Evolutionary conservation across 331 rosid species (phyloP).

Genomic region (Acacia pycnantha): DNA sequence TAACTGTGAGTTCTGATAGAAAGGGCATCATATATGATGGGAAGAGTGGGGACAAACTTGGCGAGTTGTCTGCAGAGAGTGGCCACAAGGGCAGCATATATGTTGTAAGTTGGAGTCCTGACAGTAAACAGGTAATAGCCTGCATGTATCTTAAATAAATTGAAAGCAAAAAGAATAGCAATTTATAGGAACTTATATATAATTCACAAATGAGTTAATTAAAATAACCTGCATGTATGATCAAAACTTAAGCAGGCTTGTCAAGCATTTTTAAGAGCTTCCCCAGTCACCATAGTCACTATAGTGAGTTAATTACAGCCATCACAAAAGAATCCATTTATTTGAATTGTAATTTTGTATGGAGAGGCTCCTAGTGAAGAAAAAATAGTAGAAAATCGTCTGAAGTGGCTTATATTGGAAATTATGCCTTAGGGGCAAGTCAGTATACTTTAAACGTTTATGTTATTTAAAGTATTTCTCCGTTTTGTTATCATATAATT

Average conservation of each 20-base stretch:
- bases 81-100: conserved; percentile 94
- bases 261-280: too few relatives aligned
- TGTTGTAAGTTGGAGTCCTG: conserved; percentile 93
- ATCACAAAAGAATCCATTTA: not conserved
- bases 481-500: too few relatives aligned
- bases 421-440: too few relatives aligned
- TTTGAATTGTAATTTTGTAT: not conserved
- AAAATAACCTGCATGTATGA: not conserved
- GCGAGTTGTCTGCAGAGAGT: conserved; percentile 74
- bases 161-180: not conserved
- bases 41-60: conserved; percentile 79
- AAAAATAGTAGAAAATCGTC: too few relatives aligned
- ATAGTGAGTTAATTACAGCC: not conserved
- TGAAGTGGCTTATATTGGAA: too few relatives aligned
- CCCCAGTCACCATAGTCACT: not conserved
- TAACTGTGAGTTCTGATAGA: conserved; percentile 89
- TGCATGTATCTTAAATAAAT: not conserved
- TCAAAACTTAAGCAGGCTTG: too few relatives aligned
- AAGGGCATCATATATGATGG: conserved; percentile 78
- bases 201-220: not conserved
- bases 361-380: too few relatives aligned
- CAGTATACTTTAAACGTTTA: too few relatives aligned
- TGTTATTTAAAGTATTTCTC: too few relatives aligned
- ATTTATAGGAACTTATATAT: not conserved
- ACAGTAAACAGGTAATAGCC: conserved; percentile 70